Evolutionary conservation across 78 protist genomes (phyloP), one percentile per base, ranked within the genome.

Genomic region (Emiliania huxleyi): DNA sequence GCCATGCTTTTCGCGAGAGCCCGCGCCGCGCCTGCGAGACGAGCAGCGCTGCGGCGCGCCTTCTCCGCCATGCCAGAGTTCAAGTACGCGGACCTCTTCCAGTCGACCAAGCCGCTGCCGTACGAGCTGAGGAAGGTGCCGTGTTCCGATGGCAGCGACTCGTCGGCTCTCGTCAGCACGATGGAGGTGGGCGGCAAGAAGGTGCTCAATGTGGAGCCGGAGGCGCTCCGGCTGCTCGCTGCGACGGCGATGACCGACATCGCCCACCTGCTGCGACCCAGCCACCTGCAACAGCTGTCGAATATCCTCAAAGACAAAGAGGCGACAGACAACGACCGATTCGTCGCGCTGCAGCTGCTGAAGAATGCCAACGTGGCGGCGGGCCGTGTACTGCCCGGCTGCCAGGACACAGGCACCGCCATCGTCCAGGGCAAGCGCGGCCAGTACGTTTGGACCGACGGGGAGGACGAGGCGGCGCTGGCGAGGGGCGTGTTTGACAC

Each of bases 401-500:
- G 97, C 77, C 97, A 97, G 90, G 96, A 95, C 77, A 95, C 96
- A 21, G 97, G 96, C 46, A 97, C 98, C 2, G 97, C 96, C 11
- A 96, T 97, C 49, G 91, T 88, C 33, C 52, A 45, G 56, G 98
- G 91, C 62, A 92, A 95, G 92, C 71, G 90, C 45, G 97, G 97
- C 44, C 93, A 92, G 89, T 22, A 96, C 71, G 97, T 96, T 40
- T 84, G 87, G 94, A 95, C 97, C 0, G 95, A 94, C 37, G 98
- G 97, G 11, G 73, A 84, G 23, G 98, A 97, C 56, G 98, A 95
- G 56, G 96, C n/a, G 26, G 69, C 73, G 37, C 33, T 97, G 77
- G 95, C 97, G 1, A 33, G 25, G 23, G 98, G 98, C 40, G 92
- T 97, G 38, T 97, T 45, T 88, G 73, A 95, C n/a, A 90, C 98